Conservation (phyloP, 2,329 filamentous ascomycete genomes). For the Aschersonia sp. region DNA sequence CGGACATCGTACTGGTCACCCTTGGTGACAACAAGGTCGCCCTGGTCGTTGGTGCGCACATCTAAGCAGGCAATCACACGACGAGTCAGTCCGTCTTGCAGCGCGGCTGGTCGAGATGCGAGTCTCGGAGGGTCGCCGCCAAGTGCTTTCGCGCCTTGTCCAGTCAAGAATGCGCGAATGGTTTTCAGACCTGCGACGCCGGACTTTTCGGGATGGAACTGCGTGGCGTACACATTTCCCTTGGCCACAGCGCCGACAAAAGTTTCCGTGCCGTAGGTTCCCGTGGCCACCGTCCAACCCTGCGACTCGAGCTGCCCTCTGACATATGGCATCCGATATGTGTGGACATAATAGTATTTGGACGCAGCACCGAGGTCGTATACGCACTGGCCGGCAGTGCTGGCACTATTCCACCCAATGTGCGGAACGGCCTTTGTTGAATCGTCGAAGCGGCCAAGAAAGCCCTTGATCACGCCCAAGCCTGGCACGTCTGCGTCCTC, state of each 20-base stretch:
- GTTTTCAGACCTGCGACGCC: conserved; percentile 77
- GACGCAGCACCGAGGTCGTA: conserved; percentile 68
- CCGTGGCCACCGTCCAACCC: conserved; percentile 88
- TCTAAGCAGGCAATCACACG: conserved; percentile 93
- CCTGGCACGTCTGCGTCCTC: conserved; percentile 63
- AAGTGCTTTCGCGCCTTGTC: conserved; percentile 42
- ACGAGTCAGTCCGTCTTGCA: conserved; percentile 63
- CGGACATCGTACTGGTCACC: conserved; percentile 98
- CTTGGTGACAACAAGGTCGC: conserved; percentile 94
- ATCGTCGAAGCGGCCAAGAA: conserved; percentile 64
- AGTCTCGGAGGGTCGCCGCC: conserved; percentile 3
- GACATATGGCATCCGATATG: conserved; percentile 70
- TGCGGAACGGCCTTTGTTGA: conserved; percentile 82
- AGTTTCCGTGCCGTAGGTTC: conserved; percentile 71
- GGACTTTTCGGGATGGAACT: conserved; percentile 97
- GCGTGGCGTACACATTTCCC: conserved; percentile 76
- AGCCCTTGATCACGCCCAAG: conserved; percentile 57
- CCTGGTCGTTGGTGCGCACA: conserved; percentile 84
- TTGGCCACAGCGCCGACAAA: conserved; percentile 85
- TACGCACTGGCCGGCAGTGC: conserved; percentile 41
- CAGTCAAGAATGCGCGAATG: conserved; percentile 74
- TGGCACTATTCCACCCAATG: conserved; percentile 95
- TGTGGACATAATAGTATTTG: conserved; percentile 99
- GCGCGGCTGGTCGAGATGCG: conserved; percentile 8
- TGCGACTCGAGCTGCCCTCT: conserved; percentile 59